phyloP scores from a whole-genome alignment of 1,284 basidiomycete genomes.

The Apiotrichum laibachii region DNA sequence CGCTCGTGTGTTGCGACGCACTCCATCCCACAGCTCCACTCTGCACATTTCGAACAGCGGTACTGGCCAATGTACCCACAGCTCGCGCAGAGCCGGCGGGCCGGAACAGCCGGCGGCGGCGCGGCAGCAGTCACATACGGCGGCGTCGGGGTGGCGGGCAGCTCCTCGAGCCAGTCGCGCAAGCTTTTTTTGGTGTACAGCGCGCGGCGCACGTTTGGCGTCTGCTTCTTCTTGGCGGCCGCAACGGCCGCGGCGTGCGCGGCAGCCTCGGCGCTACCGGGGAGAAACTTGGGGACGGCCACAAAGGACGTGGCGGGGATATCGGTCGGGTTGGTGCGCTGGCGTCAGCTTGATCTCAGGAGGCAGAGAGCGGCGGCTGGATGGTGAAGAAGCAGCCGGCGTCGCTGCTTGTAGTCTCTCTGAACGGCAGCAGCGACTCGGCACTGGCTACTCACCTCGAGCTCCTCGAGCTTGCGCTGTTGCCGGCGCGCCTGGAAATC shows the following conservation, averaged over 20 bases:
- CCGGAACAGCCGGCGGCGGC: constrained; percentile 30
- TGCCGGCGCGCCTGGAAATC: constrained; percentile 43
- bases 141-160: constrained; percentile 33
- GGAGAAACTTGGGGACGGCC: constrained; percentile 17
- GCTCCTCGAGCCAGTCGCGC: constrained; percentile 49
- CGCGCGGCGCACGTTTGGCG: constrained; percentile 44
- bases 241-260: constrained; percentile 7
- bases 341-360: neutral
- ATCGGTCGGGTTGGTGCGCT: constrained; percentile 50
- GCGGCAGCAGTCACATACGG: constrained; percentile 40
- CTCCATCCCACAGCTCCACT: constrained; percentile 39
- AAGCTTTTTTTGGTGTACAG: constrained; percentile 43
- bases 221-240: constrained; percentile 45
- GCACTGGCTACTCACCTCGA: constrained; percentile 36
- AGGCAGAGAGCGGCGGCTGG: neutral
- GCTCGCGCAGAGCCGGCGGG: constrained; percentile 38
- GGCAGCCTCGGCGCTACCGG: constrained; percentile 4
- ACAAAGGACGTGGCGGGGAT: constrained; percentile 44
- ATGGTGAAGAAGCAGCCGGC: neutral
- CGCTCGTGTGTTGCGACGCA: constrained; percentile 41
- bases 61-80: constrained; percentile 46
- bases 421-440: neutral
- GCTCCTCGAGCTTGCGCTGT: constrained; percentile 42
- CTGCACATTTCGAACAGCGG: constrained; percentile 38
- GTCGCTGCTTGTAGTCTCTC: too few species aligned